Conservation (phyloP, 345 rosid species). For the Citrus inodora region DNA sequence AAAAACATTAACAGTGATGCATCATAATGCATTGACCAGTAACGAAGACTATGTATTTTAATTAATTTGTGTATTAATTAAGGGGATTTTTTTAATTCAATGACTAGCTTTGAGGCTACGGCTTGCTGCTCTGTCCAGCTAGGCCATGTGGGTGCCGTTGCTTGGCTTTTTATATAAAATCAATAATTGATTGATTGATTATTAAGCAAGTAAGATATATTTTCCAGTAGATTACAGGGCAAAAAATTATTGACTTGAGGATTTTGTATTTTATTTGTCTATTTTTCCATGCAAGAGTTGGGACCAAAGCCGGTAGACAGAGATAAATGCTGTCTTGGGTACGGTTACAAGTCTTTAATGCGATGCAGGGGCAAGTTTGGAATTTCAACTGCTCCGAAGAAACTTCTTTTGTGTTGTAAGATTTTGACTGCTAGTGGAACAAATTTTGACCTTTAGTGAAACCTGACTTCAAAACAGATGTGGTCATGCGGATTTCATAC, state of each 20-base stretch:
- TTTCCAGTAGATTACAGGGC: not conserved
- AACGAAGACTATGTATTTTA: not conserved
- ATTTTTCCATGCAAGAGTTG: not conserved
- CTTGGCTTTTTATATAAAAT: not conserved
- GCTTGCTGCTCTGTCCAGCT: constrained; percentile 30
- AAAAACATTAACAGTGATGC: not conserved
- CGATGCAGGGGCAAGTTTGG: not conserved
- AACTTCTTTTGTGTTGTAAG: not conserved
- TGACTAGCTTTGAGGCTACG: constrained; percentile 17
- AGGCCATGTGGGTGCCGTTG: constrained; percentile 36
- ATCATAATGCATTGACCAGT: not conserved
- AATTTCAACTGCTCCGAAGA: not conserved
- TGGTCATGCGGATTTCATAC: no score
- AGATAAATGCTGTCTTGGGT: not conserved
- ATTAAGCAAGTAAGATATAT: not conserved
- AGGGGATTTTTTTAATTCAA: not conserved
- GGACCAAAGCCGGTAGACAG: not conserved
- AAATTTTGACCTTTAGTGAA: not conserved
- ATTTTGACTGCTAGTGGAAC: not conserved
- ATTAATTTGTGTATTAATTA: not conserved
- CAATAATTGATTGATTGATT: not conserved
- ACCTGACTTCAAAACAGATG: no score
- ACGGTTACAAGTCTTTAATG: not conserved
- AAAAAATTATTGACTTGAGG: not conserved
- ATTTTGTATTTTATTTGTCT: not conserved